Conservation (phyloP, 345 rosid species). For the Populus ilicifolia region DNA sequence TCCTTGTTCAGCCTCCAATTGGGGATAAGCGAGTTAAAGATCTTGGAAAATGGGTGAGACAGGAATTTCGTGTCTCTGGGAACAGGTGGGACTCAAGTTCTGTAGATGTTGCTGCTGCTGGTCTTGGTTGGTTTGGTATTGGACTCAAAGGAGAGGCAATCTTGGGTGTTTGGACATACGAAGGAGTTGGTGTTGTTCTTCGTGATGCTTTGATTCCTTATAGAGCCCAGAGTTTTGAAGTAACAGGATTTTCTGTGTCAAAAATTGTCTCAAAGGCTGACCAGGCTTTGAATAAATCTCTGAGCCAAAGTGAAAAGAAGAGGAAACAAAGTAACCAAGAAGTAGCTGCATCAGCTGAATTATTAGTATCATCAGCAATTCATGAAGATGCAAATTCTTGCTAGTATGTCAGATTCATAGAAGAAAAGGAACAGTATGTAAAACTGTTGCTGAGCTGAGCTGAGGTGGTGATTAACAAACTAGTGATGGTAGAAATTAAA, state of each 20-base stretch:
- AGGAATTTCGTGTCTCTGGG: slow-evolving; percentile 57
- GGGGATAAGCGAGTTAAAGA: slow-evolving; percentile 67
- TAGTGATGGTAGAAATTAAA: too few relatives aligned
- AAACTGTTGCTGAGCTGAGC: too few relatives aligned
- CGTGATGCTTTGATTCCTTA: slow-evolving; percentile 68
- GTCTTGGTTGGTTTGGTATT: slow-evolving; percentile 84
- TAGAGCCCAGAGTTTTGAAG: slow-evolving; percentile 67
- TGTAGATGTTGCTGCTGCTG: slow-evolving; percentile 75
- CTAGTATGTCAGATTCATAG: too few relatives aligned
- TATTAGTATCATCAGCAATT: not conserved
- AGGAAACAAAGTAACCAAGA: slow-evolving; percentile 30
- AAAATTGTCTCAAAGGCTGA: slow-evolving; percentile 85
- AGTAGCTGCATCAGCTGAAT: slow-evolving; percentile 17
- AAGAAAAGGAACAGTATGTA: too few relatives aligned
- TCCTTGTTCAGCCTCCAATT: slow-evolving; percentile 67
- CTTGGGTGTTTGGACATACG: slow-evolving; percentile 80
- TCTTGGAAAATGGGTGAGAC: slow-evolving; percentile 80
- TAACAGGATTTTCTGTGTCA: slow-evolving; percentile 80
- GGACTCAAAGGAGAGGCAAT: slow-evolving; percentile 79
- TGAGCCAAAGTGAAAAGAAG: slow-evolving; percentile 41
- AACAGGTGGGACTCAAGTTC: slow-evolving; percentile 77
- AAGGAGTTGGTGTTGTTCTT: slow-evolving; percentile 63
- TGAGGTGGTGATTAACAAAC: too few relatives aligned
- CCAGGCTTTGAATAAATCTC: slow-evolving; percentile 47
- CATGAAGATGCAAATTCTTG: not conserved